Base-by-base conservation (phyloP, 495 filamentous ascomycete genomes). In the Aspergillus leporis region DNA sequence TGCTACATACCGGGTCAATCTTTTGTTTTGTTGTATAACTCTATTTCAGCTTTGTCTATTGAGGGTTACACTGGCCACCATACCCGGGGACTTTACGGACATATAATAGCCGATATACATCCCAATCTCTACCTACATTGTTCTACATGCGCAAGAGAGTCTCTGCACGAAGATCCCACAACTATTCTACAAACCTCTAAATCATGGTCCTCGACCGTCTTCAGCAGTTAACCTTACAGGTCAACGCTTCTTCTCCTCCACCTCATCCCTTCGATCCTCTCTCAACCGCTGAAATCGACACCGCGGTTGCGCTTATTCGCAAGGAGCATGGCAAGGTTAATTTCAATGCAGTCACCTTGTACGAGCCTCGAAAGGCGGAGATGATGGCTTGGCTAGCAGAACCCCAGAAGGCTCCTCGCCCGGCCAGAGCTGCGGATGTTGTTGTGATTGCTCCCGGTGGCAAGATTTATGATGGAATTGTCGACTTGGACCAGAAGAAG, bases 291-390 rank as follows among this genome's bases (percentile, higher is more conserved):
- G 93, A 98, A 68, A 96, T 98, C 61, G 89, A 91, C 66, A 74
- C 81, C 7, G 86, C 85, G 9, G 88, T 93, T 53, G 69, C 81
- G 1, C 75, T 92, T 38, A 76, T 96, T 56, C 85, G 85, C 41
- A 85, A 87, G 60, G 84, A 88, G 56, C 78, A 96, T 74, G 87
- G 84, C 52, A 72, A 79, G 7, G 80, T 96, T 46, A 84, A 84
- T 68, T 97, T 92, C 83, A 96, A 97, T 78, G 90, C 92, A 4
- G 86, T 97, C 53, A 88, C 90, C n/a, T 75, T 96, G 10, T 90
- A 84, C 50, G 93, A 97, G 78, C 93, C 93, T 16, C 86, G 85
- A 62, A 97, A 97, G 81, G 85, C 81, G 30, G 86, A 93, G 66
- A 95, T 97, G 91, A 78, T 87, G 66, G 84, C 83, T 51, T 98